Evolutionary conservation across 2,329 filamentous ascomycete genomes (phyloP), one percentile per base, ranked within the genome.

Genomic region (Cladosporium sp.): DNA sequence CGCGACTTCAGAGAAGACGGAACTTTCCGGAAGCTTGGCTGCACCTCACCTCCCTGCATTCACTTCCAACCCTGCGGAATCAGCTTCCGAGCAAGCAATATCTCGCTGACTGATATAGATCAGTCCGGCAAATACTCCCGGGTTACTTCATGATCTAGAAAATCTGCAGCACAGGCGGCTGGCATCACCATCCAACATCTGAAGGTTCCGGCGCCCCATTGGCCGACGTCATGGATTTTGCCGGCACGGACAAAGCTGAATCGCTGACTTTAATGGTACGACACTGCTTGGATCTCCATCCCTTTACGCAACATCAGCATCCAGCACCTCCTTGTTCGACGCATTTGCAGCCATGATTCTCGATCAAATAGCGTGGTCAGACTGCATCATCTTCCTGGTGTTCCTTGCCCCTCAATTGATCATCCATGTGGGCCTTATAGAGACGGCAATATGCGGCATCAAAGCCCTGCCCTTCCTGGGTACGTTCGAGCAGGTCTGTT

Each of bases 361-460:
- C 49, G 85, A 86, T 39, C 88, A 89, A 65, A 86, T 95, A 53
- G 91, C 89, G 7, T 89, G 90, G 76, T 76, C 92, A 30, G 92
- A 95, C 79, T 93, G 90, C 79, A 65, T 89, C 32, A 86, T 88
- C 65, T 95, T 93, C 73, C 83, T 91, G 58, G 60, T 89, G 49
- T 89, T 91, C 72, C 84, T 94, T 16, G 80, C 87, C 3, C 90
- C 90, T 3, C 90, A 93, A 77, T 80, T 95, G 43, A 79, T 94
- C 36, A 79, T 88, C 68, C 85, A 89, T 65, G 88, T 89, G 67
- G 89, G 90, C 30, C 72, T 91, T 18, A 77, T 88, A 64, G 79
- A 81, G 58, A 88, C 89, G 1, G 73, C 86, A 30, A 72, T 78
- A 68, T 89, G 88, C 74, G 84, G 84, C 16, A 64, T 91, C 60